Evolutionary conservation across 2,329 filamentous ascomycete genomes (phyloP), one percentile per base, ranked within the genome.

Genomic region (Colletotrichum euphorbiae): DNA sequence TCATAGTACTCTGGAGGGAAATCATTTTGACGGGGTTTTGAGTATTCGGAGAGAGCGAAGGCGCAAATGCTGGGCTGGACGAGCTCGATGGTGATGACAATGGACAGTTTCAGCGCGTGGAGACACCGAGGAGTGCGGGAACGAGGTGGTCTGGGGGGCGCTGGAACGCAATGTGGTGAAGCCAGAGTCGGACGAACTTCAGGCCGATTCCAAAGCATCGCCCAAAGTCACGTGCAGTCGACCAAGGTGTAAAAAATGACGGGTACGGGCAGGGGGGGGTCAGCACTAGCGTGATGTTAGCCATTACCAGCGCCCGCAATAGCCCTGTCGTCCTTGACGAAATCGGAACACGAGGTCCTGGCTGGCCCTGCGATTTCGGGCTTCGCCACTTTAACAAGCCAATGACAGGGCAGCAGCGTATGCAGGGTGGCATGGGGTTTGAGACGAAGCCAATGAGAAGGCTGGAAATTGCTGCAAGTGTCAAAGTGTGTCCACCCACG

Each of bases 71-170:
- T 60, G 51, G 42, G 43, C 57, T 62, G 46, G 24, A 15, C 50
- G 62, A 46, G 48, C 54, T 66, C 28, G 56, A 52, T 67, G 67
- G 62, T 67, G 67, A 62, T 69, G 67, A 57, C 28, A 51, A 69
- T 46, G 67, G 67, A 67, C 15, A 56, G 67, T 62, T 69, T 57
- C 67, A 67, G 67, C 50, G 67, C 67, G 67, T 69, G 67, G 67
- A 55, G 66, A 69, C 67, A 54, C 56, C 17, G 67, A 69, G 62
- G 66, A 69, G 62, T 33, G 67, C 62, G 67, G 62, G 67, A 69
- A 67, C 28, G 62, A 67, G 43, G 51, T 62, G 50, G 62, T 69
- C 62, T 55, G 67, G 67, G 66, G 67, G 67, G 63, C 56, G 67
- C 50, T 38, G 57, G 67, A 42, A 57, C 43, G 56, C 67, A 67